Percentiles rank a stretch among this genome's conserved stretches.
Conservation (phyloP, 1,284 basidiomycete species). For the Moesziomyces antarcticus region DNA sequence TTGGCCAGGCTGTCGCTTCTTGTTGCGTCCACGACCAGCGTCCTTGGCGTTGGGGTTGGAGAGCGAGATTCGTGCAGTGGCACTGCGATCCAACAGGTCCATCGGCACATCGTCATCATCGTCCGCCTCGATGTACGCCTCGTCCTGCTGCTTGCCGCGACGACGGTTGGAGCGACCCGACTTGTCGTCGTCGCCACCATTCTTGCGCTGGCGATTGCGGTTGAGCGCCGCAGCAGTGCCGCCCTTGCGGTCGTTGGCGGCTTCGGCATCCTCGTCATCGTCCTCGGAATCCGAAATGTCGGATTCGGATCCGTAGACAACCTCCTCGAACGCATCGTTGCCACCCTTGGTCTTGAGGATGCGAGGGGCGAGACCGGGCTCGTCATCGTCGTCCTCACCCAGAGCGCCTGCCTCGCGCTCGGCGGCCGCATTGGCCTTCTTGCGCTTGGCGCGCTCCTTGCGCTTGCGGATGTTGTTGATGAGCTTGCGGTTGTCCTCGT, state of each 20-base stretch:
- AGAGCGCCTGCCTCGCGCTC: conserved; percentile 69
- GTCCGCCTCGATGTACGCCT: conserved; percentile 73
- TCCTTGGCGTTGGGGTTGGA: conserved; percentile 34
- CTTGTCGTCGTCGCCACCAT: conserved; percentile 26
- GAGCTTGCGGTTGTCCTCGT: conserved; percentile 80
- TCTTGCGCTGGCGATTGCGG: conserved; percentile 37
- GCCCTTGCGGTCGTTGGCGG: conserved; percentile 18
- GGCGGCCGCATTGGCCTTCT: conserved; percentile 65
- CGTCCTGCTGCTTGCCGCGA: conserved; percentile 62
- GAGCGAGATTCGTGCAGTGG: conserved; percentile 42
- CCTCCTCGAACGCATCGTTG: conserved; percentile 68
- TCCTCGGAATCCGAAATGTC: conserved; percentile 60
- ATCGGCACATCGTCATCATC: conserved; percentile 93
- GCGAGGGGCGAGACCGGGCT: conserved; percentile 43
- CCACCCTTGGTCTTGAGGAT: conserved; percentile 48
- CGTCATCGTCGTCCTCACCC: conserved; percentile 45
- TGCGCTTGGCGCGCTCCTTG: conserved; percentile 86
- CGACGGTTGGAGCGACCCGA: conserved; percentile 23
- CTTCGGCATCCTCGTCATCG: conserved; percentile 43
- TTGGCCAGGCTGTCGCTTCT: conserved; percentile 74
- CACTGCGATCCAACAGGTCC: conserved; percentile 84
- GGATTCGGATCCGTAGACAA: conserved; percentile 64
- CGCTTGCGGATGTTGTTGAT: conserved; percentile 89
- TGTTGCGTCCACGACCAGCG: conserved; percentile 22
- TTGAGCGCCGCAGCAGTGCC: conserved; percentile 39